Evolutionary conservation across 1,284 basidiomycete genomes (phyloP).

Genomic region (Rugosomyces carneus): DNA sequence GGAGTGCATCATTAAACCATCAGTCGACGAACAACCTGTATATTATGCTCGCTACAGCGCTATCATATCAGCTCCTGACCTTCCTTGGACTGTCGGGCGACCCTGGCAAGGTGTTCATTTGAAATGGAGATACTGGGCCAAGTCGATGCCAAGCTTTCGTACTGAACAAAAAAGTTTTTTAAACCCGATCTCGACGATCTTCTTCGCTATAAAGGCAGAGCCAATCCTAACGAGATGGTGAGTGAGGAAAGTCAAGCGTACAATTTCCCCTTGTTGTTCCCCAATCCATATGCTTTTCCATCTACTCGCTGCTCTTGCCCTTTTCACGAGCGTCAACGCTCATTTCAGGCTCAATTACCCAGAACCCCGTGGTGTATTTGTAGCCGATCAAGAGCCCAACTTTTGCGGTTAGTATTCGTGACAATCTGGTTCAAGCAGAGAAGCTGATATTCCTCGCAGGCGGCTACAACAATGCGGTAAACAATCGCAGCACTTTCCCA

Average conservation of each 20-base stretch:
- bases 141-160: conserved; percentile 1
- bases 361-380: conserved; percentile 47
- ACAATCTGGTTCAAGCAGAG: background rate
- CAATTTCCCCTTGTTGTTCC: background rate
- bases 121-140: background rate
- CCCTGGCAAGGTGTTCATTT: background rate
- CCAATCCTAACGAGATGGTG: background rate
- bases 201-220: conserved; percentile 2
- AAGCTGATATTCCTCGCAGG: conserved; percentile 26
- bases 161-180: conserved; percentile 11
- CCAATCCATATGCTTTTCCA: conserved; percentile 23
- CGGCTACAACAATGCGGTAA: conserved; percentile 37
- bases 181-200: background rate
- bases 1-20: conserved; percentile 16
- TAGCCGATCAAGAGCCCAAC: conserved; percentile 40
- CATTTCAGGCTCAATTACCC: conserved; percentile 63
- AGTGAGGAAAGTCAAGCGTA: background rate
- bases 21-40: conserved; percentile 2
- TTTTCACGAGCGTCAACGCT: conserved; percentile 35
- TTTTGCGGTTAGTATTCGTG: conserved; percentile 39
- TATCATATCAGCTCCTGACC: background rate
- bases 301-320: conserved; percentile 24
- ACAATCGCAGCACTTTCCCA: conserved; percentile 51
- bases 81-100: background rate
- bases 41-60: conserved; percentile 2